Percentiles rank a stretch among this genome's conserved stretches.
phyloP scores from a whole-genome alignment of 2,329 filamentous ascomycete species.

The Macrophomina phaseolina region DNA sequence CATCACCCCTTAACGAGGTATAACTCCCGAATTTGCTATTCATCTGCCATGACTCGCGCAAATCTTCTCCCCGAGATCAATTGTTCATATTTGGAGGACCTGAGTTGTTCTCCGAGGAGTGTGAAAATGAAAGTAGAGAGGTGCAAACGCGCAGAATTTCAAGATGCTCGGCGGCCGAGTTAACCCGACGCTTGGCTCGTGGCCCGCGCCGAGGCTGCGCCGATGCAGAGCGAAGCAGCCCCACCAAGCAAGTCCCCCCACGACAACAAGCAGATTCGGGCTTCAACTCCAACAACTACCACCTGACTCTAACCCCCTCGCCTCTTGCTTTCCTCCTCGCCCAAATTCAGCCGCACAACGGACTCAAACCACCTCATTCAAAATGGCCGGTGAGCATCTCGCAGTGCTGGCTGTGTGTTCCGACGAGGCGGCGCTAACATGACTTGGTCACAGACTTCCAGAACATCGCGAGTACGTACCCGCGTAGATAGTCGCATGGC shows the following conservation, averaged over 20 bases:
- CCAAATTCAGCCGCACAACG: neutral
- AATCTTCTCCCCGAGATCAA: no score
- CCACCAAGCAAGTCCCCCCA: slow-evolving; percentile 27
- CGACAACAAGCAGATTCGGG: slow-evolving; percentile 27
- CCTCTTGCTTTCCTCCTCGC: neutral
- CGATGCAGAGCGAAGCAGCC: slow-evolving; percentile 14
- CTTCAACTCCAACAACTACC: slow-evolving; percentile 22
- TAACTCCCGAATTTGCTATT: no score
- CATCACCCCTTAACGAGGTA: no score
- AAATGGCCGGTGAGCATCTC: slow-evolving; percentile 25
- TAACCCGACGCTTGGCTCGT: slow-evolving; percentile 11
- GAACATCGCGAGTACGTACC: slow-evolving; percentile 50
- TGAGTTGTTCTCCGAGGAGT: no score
- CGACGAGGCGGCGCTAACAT: slow-evolving; percentile 11
- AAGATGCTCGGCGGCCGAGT: slow-evolving; percentile 25
- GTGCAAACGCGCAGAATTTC: slow-evolving; percentile 5
- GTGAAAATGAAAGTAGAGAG: neutral
- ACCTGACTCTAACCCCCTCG: slow-evolving; percentile 4
- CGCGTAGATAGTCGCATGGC: slow-evolving; percentile 1
- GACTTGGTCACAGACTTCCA: slow-evolving; percentile 43
- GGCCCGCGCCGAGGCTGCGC: neutral
- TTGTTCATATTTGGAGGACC: no score
- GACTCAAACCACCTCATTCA: neutral
- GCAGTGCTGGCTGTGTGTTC: slow-evolving; percentile 3
- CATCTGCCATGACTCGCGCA: no score